These are phyloP conservation scores for Curvularia sp. DNA, from an alignment of 2,329 filamentous ascomycete genomes.

Conservation along the genomic window DNA sequence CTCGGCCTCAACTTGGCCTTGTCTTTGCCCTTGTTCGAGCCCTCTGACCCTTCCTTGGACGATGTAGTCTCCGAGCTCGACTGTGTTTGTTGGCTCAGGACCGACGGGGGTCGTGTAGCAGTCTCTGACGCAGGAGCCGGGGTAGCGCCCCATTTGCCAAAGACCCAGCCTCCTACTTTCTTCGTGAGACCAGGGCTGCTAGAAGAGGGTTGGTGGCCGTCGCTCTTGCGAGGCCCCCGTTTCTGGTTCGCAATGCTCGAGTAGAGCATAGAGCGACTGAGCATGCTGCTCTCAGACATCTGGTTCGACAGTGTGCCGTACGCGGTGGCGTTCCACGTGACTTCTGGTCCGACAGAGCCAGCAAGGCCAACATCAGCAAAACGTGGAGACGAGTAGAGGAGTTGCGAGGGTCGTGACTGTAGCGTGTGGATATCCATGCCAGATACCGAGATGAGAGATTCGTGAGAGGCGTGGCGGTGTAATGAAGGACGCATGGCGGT, in stretches of 20 bases:
- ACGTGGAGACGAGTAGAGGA: slow-evolving; percentile 64
- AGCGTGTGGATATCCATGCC: slow-evolving; percentile 91
- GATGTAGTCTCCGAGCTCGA: slow-evolving; percentile 23
- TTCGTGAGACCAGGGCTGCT: slow-evolving; percentile 53
- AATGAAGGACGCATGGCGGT: slow-evolving; percentile 55
- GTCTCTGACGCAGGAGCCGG: slow-evolving; percentile 50
- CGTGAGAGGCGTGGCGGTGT: slow-evolving; percentile 77
- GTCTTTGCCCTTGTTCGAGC: slow-evolving; percentile 21
- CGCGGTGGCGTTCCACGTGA: slow-evolving; percentile 55
- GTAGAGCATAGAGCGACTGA: slow-evolving; percentile 62
- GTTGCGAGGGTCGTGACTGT: slow-evolving; percentile 76
- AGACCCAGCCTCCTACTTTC: slow-evolving; percentile 70
- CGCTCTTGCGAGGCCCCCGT: slow-evolving; percentile 31
- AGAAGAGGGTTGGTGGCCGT: slow-evolving; percentile 24
- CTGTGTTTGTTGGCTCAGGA: slow-evolving; percentile 33
- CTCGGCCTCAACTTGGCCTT: slow-evolving; percentile 38
- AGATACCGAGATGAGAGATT: slow-evolving; percentile 85
- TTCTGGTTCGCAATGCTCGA: slow-evolving; percentile 40
- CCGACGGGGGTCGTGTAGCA: slow-evolving; percentile 27
- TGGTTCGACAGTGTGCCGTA: slow-evolving; percentile 61
- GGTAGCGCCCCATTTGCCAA: slow-evolving; percentile 67
- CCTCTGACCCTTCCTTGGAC: slow-evolving; percentile 6
- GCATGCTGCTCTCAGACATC: slow-evolving; percentile 59
- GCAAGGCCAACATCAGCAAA: slow-evolving; percentile 56
- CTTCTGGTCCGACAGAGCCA: slow-evolving; percentile 51